Evolutionary conservation across 148 eudicot species (phyloP), one percentile per base, ranked within the genome.

Genomic region (Heliamphora exappendiculata): DNA sequence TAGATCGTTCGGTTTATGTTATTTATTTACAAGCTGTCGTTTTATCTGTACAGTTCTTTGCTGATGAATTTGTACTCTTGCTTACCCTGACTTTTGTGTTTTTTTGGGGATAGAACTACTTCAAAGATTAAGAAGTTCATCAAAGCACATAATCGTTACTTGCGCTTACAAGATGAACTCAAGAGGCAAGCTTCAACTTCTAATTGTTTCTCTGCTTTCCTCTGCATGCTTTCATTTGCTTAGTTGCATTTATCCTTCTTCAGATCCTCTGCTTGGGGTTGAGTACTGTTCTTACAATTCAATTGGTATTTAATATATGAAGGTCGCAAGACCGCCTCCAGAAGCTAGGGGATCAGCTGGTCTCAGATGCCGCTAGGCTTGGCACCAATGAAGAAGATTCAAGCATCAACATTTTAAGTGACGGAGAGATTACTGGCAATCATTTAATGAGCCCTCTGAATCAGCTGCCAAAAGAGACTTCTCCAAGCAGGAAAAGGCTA

Each of bases 251-350:
- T 33, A 71, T 63, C 9, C 49, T 42, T 60, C 0, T 29, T 71
- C 26, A 51, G 24, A 62, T 75, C 11, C 65, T 60, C 4, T 45
- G 34, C 39, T 57, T 22, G 5, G 34, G 41, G 50, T 59, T 42
- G 58, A 41, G 31, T 49, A 44, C n/a, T n/a, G 55, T 57, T 45
- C 66, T 68, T 53, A 29, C 77, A 55, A 53, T 55, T 24, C 44
- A 11, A 58, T 73, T 24, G 29, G 14, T 49, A 22, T 70, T 34
- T 65, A 72, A n/a, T 29, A 37, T 73, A 58, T 84, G 66, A 78
- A 94, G 98, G 89, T 94, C 98, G 31, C 87, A 92, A 64, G 82
- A 84, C 80, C 86, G 84, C 82, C 85, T 91, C 77, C 86, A 88
- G 75, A 88, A 87, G 88, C 83, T 92, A 76, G 93, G 87, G n/a